Evolutionary conservation across 2,329 filamentous ascomycete species (phyloP).

Genomic region (Aspergillus sp.): DNA sequence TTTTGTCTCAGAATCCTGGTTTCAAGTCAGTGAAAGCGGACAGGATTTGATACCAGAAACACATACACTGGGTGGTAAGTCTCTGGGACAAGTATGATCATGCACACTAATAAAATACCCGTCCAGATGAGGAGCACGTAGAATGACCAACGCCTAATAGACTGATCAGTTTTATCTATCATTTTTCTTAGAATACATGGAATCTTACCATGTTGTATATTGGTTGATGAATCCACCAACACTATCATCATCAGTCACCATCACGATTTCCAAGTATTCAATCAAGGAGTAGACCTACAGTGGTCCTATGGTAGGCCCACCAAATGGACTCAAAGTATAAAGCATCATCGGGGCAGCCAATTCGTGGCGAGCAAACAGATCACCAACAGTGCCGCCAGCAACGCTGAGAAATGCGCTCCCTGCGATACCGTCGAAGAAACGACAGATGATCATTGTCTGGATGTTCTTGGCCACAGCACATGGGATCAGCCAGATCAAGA

Average conservation of each 20-base stretch:
- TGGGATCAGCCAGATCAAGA: conserved; percentile 75
- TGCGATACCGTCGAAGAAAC: conserved; percentile 60
- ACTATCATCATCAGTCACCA: conserved; percentile 33
- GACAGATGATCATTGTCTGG: conserved; percentile 69
- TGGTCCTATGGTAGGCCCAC: conserved; percentile 54
- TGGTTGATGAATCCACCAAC: conserved; percentile 78
- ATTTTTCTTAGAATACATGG: conserved; percentile 6
- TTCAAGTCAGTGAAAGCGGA: too few relatives aligned
- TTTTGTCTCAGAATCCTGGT: conserved; percentile 62
- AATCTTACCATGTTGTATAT: conserved; percentile 56
- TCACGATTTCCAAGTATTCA: not conserved
- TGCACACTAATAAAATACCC: conserved; percentile 56
- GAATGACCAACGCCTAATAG: conserved; percentile 68
- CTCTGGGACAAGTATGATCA: conserved; percentile 74
- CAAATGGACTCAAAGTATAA: conserved; percentile 61
- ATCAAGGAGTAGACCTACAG: conserved; percentile 27
- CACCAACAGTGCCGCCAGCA: conserved; percentile 79
- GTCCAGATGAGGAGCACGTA: conserved; percentile 83
- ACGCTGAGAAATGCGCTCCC: conserved; percentile 58
- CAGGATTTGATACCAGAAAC: not conserved
- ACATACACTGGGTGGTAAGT: conserved; percentile 64
- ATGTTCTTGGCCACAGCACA: conserved; percentile 78
- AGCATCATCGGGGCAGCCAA: conserved; percentile 80
- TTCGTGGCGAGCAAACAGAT: conserved; percentile 65
- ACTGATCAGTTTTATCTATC: conserved; percentile 2